A percentile compares a stretch with the other conserved stretches of the same genome.
phyloP scores from a whole-genome alignment of 768 basidiomycete species.

The Botryobasidium botryosum region DNA sequence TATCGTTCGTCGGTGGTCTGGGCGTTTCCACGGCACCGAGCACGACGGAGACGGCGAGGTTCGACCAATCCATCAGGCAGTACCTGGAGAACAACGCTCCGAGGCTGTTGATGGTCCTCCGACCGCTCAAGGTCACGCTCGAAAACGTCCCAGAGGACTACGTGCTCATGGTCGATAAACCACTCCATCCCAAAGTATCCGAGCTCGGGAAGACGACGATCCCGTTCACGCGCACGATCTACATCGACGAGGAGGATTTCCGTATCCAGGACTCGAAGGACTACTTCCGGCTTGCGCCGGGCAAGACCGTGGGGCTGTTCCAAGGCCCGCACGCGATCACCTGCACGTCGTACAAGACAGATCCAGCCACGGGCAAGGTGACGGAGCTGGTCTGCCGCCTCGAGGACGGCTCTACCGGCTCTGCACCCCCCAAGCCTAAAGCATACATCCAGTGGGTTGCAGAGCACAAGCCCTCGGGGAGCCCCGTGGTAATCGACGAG shows the following conservation, averaged over 20 bases:
- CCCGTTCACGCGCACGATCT: constrained; percentile 77
- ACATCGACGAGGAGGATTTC: constrained; percentile 91
- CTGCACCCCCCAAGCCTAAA: constrained; percentile 56
- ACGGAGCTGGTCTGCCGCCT: constrained; percentile 62
- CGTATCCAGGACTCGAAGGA: constrained; percentile 78
- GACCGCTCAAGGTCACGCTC: constrained; percentile 79
- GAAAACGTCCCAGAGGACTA: constrained; percentile 84
- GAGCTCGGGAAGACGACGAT: constrained; percentile 65
- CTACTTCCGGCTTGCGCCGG: constrained; percentile 94
- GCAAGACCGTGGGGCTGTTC: constrained; percentile 93
- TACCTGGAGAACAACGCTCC: constrained; percentile 82
- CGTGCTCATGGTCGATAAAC: constrained; percentile 67
- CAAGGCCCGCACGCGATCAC: constrained; percentile 85
- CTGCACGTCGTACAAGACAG: constrained; percentile 73
- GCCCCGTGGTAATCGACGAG: constrained; percentile 75
- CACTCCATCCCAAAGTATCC: constrained; percentile 85
- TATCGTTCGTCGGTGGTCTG: constrained; percentile 82
- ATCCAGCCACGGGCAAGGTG: constrained; percentile 54
- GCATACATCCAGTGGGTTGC: constrained; percentile 97
- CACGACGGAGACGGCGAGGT: constrained; percentile 74
- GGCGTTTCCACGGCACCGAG: constrained; percentile 78
- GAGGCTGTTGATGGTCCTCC: constrained; percentile 78
- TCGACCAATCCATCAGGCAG: constrained; percentile 76
- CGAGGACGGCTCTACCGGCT: constrained; percentile 41
- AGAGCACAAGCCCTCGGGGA: constrained; percentile 56